Base-by-base conservation (phyloP, 2,329 filamentous ascomycete genomes). In the Tolypocladium tundrense region DNA sequence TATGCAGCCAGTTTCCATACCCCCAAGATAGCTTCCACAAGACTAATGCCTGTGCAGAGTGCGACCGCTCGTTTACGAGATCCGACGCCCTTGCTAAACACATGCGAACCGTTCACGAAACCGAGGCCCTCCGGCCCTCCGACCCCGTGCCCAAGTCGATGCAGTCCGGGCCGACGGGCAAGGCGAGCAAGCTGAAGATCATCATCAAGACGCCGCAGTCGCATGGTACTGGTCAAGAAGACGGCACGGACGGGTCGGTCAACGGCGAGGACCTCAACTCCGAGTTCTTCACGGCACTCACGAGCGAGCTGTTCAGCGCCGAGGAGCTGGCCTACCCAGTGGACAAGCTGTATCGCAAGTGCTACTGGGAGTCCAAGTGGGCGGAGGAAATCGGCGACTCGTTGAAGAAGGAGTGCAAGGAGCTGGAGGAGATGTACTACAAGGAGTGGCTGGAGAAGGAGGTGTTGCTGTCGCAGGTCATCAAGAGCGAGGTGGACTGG, bases 101-200 rank as follows among this genome's bases (percentile, higher is more conserved):
- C 71, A 97, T 97, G 91, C 88, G 94, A 65, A 97, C 94, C 19
- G 92, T 99, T 42, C 94, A 99, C 77, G 94, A 99, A 72, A 97
- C 93, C 4, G 94, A 99, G 75, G 89, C 91, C 19, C 80, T 96
- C 27, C 86, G 90, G n/a, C 88, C 90, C 5, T 86, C 84, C 19
- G 86, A 92, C 68, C 85, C 88, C 2, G 83, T 90, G 14, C 85
- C 87, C 27, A 88, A 90, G 70, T 85, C 85, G 59, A 81, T 84
- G 76, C 83, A 85, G 65, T 69, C 77, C 2, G 72, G 67, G 42
- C 72, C 68, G 21, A 67, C 70, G 45, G 73, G 70, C 66, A 81
- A 78, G 63, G 73, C 75, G 51, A 76, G 76, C 59, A 83, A 83
- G 63, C 73, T 85, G 42, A 86, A 86, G 66, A 84, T 85, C 61